Conservation (phyloP, 176 grass and related monocot genomes). For the Bonia amplexicaulis region DNA sequence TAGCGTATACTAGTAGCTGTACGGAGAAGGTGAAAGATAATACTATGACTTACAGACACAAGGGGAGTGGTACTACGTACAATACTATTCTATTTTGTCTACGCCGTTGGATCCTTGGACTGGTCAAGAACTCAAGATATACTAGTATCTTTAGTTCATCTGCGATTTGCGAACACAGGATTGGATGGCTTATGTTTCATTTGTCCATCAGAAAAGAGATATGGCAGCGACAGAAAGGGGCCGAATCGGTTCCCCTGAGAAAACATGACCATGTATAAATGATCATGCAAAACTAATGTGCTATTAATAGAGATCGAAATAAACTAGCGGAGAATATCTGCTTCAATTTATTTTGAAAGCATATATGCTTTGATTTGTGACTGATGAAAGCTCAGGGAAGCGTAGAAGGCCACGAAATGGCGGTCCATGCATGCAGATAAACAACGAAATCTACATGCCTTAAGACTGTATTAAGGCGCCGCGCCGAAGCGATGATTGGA, state of each 20-base stretch:
- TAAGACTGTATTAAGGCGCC: neutral
- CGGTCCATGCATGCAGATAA: constrained; percentile 8
- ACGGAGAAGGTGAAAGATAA: neutral
- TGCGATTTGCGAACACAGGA: neutral
- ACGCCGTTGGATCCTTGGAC: neutral
- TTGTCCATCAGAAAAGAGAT: neutral
- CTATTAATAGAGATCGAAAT: neutral
- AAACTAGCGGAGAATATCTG: neutral
- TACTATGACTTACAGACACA: neutral
- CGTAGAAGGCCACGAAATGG: neutral
- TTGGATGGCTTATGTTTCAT: neutral
- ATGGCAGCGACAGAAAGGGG: neutral
- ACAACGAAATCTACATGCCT: neutral
- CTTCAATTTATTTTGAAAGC: neutral
- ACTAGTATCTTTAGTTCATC: neutral
- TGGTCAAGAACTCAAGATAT: neutral
- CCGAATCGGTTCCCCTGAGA: neutral
- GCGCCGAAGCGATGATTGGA: neutral
- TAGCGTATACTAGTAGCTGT: neutral
- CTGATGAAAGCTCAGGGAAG: neutral
- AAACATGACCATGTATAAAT: neutral
- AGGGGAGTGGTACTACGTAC: neutral
- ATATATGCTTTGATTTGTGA: constrained; percentile 22
- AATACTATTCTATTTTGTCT: neutral
- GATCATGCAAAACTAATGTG: constrained; percentile 24